Evolutionary conservation across 139 green algal species (phyloP).

Genomic region (Closterium sp.): DNA sequence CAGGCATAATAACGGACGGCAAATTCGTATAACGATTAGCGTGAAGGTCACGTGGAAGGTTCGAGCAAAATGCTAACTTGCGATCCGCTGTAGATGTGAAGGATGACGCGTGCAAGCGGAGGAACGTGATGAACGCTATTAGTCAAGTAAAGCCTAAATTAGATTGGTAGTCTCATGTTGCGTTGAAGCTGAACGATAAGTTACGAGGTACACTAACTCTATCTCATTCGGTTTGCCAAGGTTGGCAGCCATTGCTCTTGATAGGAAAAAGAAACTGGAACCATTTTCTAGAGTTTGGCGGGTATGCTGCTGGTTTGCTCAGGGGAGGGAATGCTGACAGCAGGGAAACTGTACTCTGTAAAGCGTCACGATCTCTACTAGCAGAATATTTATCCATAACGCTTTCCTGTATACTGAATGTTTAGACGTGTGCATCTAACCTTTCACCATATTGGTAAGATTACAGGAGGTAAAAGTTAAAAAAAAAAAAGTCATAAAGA

Average conservation of each 20-base stretch:
- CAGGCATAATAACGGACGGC: background rate
- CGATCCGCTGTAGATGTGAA: background rate
- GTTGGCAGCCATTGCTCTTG: background rate
- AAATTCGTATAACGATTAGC: background rate
- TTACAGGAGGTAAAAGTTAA: no score
- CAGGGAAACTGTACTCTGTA: no score
- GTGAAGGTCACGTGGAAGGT: background rate
- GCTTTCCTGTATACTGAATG: no score
- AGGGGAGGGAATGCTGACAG: no score
- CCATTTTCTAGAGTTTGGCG: background rate
- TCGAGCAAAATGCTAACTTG: background rate
- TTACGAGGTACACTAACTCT: background rate
- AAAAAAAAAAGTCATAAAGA: no score
- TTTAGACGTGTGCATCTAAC: no score
- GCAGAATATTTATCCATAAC: no score
- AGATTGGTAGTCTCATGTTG: background rate
- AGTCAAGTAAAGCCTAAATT: background rate
- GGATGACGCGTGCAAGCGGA: background rate
- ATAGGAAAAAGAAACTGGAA: background rate
- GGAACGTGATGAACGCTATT: background rate
- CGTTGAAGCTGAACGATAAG: background rate
- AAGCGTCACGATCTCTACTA: no score
- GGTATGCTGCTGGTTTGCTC: no score
- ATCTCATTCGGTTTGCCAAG: background rate
- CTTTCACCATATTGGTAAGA: no score